A percentile compares a stretch with the other conserved stretches of the same genome.
These are phyloP conservation scores for Pseudogymnoascus sp. DNA, from an alignment of 2,329 filamentous ascomycete species.

Conservation along the genomic window DNA sequence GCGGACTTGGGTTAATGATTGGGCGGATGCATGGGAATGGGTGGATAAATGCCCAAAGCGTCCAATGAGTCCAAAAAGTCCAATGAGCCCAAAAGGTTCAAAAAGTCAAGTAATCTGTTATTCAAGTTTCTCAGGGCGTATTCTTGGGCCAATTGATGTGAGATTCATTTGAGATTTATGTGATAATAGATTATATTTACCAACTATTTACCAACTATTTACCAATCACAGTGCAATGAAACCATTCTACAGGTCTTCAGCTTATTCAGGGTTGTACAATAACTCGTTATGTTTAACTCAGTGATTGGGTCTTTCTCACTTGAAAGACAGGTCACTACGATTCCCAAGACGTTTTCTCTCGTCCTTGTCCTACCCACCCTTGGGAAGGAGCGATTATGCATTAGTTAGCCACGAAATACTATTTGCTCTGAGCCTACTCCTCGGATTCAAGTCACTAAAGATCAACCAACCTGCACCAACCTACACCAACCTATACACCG, in stretches of 20 bases:
- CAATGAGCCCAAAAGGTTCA: too few relatives aligned
- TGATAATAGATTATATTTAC: neutral
- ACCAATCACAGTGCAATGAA: neutral
- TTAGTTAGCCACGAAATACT: neutral
- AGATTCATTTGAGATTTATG: neutral
- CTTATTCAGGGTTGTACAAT: neutral
- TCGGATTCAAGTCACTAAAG: neutral
- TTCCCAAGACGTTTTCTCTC: neutral
- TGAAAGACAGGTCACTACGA: neutral
- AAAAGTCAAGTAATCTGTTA: too few relatives aligned
- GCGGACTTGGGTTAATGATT: neutral
- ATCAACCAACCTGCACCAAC: neutral
- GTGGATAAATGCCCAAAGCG: neutral
- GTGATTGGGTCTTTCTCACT: neutral
- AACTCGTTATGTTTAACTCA: neutral
- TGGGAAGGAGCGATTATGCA: neutral
- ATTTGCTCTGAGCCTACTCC: neutral
- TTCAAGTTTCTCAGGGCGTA: neutral
- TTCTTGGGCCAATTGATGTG: neutral
- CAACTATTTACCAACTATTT: neutral
- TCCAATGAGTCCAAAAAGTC: too few relatives aligned
- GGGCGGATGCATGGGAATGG: neutral
- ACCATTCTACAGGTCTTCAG: neutral
- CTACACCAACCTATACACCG: slow-evolving; percentile 3
- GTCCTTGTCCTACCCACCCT: neutral